A percentile compares a stretch with the other conserved stretches of the same genome.
These are phyloP conservation scores for Neonectria ditissima DNA, from an alignment of 2,329 filamentous ascomycete species.

Conservation along the genomic window DNA sequence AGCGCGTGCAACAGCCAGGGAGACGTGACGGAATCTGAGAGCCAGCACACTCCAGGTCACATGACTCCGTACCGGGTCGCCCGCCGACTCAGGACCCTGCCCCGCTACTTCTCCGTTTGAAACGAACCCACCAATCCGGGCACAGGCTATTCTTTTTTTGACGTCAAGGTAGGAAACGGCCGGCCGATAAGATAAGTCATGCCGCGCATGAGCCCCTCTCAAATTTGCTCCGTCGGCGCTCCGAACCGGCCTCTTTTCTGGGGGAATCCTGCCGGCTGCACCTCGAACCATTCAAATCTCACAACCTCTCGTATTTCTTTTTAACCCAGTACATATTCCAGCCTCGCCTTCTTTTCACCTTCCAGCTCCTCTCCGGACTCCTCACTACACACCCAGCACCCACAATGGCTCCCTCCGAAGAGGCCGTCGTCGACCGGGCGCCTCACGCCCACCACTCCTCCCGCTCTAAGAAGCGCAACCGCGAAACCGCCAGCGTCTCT, in stretches of 20 bases:
- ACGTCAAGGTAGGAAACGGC: slow-evolving; percentile 26
- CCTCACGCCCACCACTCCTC: slow-evolving; percentile 7
- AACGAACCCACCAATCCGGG: slow-evolving; percentile 22
- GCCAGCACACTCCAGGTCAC: slow-evolving; percentile 8
- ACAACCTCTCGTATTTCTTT: not conserved
- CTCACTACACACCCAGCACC: not conserved
- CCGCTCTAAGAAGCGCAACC: slow-evolving; percentile 46
- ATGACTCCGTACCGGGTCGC: not conserved
- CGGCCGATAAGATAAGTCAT: slow-evolving; percentile 25
- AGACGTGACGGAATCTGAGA: not conserved
- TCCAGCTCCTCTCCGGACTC: not conserved
- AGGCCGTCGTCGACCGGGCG: slow-evolving; percentile 17
- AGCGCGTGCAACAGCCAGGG: not conserved
- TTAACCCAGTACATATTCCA: slow-evolving; percentile 15
- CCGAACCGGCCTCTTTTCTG: slow-evolving; percentile 36
- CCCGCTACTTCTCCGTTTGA: slow-evolving; percentile 16
- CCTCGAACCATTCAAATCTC: slow-evolving; percentile 11
- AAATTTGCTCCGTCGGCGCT: slow-evolving; percentile 40
- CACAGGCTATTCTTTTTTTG: slow-evolving; percentile 13
- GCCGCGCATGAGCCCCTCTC: slow-evolving; percentile 31
- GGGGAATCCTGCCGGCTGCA: slow-evolving; percentile 9
- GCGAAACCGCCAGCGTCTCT: slow-evolving; percentile 43
- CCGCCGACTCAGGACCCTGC: not conserved
- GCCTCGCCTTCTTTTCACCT: not conserved
- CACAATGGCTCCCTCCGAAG: slow-evolving; percentile 47